Percentiles rank a stretch among this genome's conserved stretches.
Conservation (phyloP, 192 early-diverging fungal species). For the Mortierella claussenii region DNA sequence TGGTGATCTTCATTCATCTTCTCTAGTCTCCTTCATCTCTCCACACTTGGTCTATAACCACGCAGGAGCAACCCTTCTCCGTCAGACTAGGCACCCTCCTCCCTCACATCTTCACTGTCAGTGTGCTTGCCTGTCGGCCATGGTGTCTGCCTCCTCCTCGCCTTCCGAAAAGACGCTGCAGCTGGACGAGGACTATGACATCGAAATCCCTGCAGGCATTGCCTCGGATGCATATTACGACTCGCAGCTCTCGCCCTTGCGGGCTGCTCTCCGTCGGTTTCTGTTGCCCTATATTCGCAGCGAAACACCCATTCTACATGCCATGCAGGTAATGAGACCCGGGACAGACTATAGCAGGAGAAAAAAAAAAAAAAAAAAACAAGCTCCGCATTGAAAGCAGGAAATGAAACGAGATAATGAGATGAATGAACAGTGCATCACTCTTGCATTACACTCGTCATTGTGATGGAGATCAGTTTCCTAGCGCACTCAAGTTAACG, state of each 20-base stretch:
- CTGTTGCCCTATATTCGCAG: constrained; percentile 57
- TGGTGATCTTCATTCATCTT: neutral
- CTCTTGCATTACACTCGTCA: too few relatives aligned
- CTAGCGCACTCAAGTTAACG: neutral
- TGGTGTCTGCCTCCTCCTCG: neutral
- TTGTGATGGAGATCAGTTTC: neutral
- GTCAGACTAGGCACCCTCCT: too few relatives aligned
- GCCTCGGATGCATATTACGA: constrained; percentile 57
- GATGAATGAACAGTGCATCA: neutral
- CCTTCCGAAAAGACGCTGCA: constrained; percentile 12
- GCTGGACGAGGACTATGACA: constrained; percentile 37
- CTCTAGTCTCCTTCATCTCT: neutral
- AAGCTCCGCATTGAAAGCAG: neutral
- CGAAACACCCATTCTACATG: constrained; percentile 59
- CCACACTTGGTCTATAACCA: too few relatives aligned
- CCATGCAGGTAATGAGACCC: constrained; percentile 61
- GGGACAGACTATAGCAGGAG: too few relatives aligned
- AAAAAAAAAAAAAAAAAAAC: neutral
- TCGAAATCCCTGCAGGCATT: constrained; percentile 51
- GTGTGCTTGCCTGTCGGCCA: neutral
- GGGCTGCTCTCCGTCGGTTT: constrained; percentile 54
- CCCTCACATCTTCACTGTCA: too few relatives aligned
- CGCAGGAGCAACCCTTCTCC: too few relatives aligned
- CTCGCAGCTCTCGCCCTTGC: constrained; percentile 55
- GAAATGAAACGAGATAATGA: neutral